phyloP scores from a whole-genome alignment of 805 yeast species.

The Nakazawaea laoshanensis region DNA sequence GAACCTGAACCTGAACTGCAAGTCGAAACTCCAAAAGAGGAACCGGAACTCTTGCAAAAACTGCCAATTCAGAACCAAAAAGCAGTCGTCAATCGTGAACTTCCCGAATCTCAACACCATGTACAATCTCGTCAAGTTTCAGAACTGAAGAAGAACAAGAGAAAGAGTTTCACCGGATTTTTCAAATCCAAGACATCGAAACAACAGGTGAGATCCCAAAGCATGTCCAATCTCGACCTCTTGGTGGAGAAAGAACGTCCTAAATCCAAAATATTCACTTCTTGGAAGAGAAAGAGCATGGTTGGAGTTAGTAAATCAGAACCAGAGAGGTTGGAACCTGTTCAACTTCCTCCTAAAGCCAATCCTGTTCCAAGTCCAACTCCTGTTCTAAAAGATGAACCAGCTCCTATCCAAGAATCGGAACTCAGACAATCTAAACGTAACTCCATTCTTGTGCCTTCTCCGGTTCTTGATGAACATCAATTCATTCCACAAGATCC shows the following conservation, averaged over 20 bases:
- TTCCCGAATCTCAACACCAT: too few relatives aligned
- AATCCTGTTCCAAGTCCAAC: neutral
- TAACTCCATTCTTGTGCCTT: slow-evolving; percentile 8
- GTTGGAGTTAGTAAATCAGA: slow-evolving; percentile 3
- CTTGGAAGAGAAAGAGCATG: slow-evolving; percentile 10
- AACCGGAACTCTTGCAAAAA: too few relatives aligned
- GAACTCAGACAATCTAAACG: slow-evolving; percentile 3
- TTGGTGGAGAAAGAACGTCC: too few relatives aligned
- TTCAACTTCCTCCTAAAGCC: neutral
- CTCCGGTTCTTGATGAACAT: slow-evolving; percentile 3
- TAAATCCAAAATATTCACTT: slow-evolving; percentile 1
- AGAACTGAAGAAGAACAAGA: slow-evolving; percentile 9
- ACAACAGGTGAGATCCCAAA: neutral
- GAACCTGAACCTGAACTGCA: too few relatives aligned
- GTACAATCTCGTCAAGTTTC: too few relatives aligned
- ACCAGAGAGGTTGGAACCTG: neutral
- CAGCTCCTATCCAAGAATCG: slow-evolving; percentile 1
- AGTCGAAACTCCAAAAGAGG: too few relatives aligned
- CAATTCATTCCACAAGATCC: neutral
- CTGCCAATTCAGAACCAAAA: too few relatives aligned
- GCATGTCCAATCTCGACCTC: slow-evolving; percentile 1
- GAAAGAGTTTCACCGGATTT: slow-evolving; percentile 14
- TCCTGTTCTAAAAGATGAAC: neutral
- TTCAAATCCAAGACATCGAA: slow-evolving; percentile 15
- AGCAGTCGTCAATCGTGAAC: too few relatives aligned